Percentiles rank a stretch among this genome's conserved stretches.
Evolutionary conservation across 2,329 filamentous ascomycete species (phyloP).

Genomic region (Bipolaris oryzae): DNA sequence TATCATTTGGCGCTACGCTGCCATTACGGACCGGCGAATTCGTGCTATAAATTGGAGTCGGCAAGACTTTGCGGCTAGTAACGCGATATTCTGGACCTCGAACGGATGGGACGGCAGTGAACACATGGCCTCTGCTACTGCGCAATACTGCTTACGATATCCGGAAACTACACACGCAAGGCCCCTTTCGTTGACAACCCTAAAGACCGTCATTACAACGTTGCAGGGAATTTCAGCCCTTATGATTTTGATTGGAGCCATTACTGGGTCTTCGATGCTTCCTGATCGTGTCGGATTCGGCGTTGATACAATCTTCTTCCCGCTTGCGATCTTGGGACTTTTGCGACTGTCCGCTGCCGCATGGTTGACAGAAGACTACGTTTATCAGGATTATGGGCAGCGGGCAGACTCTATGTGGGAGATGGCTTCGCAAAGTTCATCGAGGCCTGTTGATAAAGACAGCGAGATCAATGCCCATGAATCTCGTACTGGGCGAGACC

Average conservation of each 20-base stretch:
- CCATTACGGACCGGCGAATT: constrained; percentile 44
- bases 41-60: constrained; percentile 37
- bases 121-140: constrained; percentile 12
- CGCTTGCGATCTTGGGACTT: constrained; percentile 19
- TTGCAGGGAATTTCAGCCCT: constrained; percentile 23
- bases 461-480: neutral
- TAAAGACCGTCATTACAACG: constrained; percentile 23
- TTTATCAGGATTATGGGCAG: constrained; percentile 5
- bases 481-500: neutral
- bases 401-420: neutral
- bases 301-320: constrained; percentile 15
- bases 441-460: neutral
- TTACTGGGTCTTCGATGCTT: neutral
- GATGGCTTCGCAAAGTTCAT: neutral
- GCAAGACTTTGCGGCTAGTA: constrained; percentile 39
- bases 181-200: constrained; percentile 13
- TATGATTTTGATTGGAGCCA: constrained; percentile 9
- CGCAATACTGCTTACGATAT: constrained; percentile 3
- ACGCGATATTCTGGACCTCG: constrained; percentile 46
- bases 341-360: constrained; percentile 18
- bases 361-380: constrained; percentile 24
- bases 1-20: constrained; percentile 48
- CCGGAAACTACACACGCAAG: constrained; percentile 11
- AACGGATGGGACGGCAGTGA: constrained; percentile 46
- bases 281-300: neutral